Base-by-base conservation (phyloP, 805 yeast genomes). In the Cyberlindnera sargentensis region DNA sequence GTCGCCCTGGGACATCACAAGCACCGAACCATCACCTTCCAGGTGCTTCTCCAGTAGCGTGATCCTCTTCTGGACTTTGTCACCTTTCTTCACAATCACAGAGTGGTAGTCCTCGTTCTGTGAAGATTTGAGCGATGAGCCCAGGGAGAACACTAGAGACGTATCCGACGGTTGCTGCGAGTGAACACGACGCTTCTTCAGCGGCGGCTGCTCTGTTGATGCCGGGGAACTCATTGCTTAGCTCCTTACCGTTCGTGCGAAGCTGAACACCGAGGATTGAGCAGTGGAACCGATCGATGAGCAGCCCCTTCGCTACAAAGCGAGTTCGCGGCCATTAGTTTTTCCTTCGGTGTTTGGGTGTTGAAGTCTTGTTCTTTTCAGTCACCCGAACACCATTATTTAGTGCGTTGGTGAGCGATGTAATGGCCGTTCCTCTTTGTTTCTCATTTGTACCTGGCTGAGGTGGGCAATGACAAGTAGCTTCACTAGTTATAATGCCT, bases 1-100 rank as follows among this genome's bases (percentile, higher is more conserved):
- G 7, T 46, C 51, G 8, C 61, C 61, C 8, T 53, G 50, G n/a
- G 52, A 46, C 57, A 55, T 50, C 24, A 56, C 32, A 6, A 53
- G 24, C 8, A 47, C 39, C 4, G 39, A 25, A 20, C 41, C 43
- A 0, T 30, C 26, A 2, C 40, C 36, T 11, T 36, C 10, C 23
- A 36, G 4, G 1, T 15, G 4, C 27, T 41, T 42, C 23, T 45
- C 39, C 5, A 49, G 20, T n/a, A 45, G 47, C 3, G 42, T 36
- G 4, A 57, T 47, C 35, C 47, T 49, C 9, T 44, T 49, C 15
- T 46, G 44, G 24, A 57, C 52, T 35, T 51, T 53, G 33, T 57
- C 61, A 25, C 52, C 53, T 23, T 50, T 53, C 43, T 50, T 56
- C 6, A 56, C 24, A 7, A 28, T 36, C 9, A 36, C 24, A 24